phyloP scores from a whole-genome alignment of 2,329 filamentous ascomycete genomes.

The Sclerotinia minor region DNA sequence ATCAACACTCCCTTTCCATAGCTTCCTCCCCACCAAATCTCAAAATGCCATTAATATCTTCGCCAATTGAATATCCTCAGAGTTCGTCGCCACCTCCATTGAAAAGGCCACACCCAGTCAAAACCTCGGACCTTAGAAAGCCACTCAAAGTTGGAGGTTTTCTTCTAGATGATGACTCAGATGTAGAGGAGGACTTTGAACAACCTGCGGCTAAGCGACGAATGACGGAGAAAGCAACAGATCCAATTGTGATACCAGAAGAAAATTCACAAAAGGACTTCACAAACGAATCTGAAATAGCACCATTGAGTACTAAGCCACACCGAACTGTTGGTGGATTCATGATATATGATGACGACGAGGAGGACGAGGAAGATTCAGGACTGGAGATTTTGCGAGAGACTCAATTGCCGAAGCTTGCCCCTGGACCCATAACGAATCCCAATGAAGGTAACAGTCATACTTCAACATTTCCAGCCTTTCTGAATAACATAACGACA shows the following conservation, averaged over 20 bases:
- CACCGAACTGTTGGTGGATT: constrained; percentile 26
- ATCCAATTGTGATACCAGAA: not conserved
- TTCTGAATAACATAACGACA: constrained; percentile 28
- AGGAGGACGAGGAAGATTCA: constrained; percentile 21
- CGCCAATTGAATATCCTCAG: constrained; percentile 49
- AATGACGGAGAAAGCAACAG: constrained; percentile 43
- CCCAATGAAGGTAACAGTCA: not conserved
- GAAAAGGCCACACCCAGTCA: constrained; percentile 45
- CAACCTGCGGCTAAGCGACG: constrained; percentile 48
- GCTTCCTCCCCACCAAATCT: constrained; percentile 19
- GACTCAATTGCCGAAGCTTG: constrained; percentile 12
- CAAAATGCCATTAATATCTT: constrained; percentile 61
- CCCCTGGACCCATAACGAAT: not conserved
- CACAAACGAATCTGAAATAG: not conserved
- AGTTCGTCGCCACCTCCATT: constrained; percentile 38
- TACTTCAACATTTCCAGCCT: constrained; percentile 31
- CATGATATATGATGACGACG: constrained; percentile 27
- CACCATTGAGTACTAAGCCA: not conserved
- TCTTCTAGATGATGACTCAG: constrained; percentile 48
- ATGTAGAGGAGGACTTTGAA: constrained; percentile 42
- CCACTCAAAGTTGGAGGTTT: constrained; percentile 47
- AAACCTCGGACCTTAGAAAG: constrained; percentile 40
- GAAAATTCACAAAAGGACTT: constrained; percentile 6
- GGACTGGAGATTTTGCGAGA: constrained; percentile 16
- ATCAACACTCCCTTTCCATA: constrained; percentile 11